Evolutionary conservation across 768 basidiomycete species (phyloP).

Genomic region (Crassisporium funariophilum): DNA sequence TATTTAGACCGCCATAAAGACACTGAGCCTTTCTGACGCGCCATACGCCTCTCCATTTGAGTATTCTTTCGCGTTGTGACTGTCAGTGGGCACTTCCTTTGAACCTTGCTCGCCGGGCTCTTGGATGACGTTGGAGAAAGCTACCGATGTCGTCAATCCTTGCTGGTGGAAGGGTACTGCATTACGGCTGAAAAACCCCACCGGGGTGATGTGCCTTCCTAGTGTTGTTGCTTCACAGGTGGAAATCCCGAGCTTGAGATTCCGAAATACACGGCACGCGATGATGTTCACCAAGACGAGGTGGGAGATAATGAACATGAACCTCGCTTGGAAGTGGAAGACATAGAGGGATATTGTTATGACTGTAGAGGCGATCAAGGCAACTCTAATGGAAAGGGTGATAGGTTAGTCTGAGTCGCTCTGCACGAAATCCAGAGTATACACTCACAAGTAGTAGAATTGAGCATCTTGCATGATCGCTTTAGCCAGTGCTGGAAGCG

Average conservation of each 20-base stretch:
- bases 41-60: no score
- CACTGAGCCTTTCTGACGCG: no score
- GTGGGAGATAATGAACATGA: conserved; percentile 13
- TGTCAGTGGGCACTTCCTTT: no score
- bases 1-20: no score
- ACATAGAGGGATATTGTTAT: background rate
- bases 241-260: conserved; percentile 1
- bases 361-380: conserved; percentile 8
- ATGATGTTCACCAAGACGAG: conserved; percentile 10
- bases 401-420: background rate
- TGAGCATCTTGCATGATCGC: conserved; percentile 29
- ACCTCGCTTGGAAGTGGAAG: background rate
- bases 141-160: no score
- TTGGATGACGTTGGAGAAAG: no score
- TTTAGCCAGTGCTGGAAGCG: conserved; percentile 24
- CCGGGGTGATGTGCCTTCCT: no score
- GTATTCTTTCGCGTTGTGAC: no score
- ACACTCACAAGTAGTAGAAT: conserved; percentile 23
- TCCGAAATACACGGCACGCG: conserved; percentile 11
- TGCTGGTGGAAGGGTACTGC: no score
- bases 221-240: no score
- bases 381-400: conserved; percentile 1
- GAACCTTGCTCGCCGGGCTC: no score
- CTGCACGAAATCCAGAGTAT: background rate
- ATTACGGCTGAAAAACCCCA: no score